Evolutionary conservation across 2,329 filamentous ascomycete genomes (phyloP).

Genomic region (Fusarium sp.): DNA sequence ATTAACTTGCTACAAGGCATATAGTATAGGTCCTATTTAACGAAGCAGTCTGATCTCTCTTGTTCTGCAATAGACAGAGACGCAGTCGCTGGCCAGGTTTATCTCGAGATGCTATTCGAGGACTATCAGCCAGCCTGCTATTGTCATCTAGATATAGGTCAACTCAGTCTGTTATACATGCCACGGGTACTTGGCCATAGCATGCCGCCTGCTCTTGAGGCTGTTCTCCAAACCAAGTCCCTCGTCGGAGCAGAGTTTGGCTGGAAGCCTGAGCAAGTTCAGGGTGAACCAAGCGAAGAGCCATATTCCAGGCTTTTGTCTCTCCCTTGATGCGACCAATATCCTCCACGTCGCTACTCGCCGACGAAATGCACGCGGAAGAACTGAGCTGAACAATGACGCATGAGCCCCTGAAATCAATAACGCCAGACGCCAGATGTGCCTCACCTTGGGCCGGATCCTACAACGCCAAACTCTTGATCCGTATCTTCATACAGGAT

Average conservation of each 20-base stretch:
- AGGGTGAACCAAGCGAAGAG: not conserved
- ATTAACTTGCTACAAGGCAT: not conserved
- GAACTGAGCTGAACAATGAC: conserved; percentile 39
- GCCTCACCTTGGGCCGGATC: conserved; percentile 42
- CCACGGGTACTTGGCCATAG: not conserved
- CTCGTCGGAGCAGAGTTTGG: not conserved
- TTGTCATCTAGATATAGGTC: not conserved
- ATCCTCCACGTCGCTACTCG: conserved; percentile 14
- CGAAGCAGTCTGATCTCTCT: not conserved
- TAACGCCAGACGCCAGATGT: conserved; percentile 40
- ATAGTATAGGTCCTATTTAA: not conserved
- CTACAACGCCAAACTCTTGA: conserved; percentile 36
- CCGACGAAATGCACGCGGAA: conserved; percentile 7
- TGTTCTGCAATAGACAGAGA: not conserved
- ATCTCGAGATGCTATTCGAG: not conserved
- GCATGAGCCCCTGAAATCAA: conserved; percentile 40
- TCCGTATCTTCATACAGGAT: conserved; percentile 24
- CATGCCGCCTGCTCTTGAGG: not conserved
- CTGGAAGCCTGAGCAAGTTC: not conserved
- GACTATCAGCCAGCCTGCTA: not conserved
- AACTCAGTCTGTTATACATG: conserved; percentile 1
- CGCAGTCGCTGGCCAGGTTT: not conserved
- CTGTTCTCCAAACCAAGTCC: not conserved
- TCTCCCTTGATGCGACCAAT: not conserved
- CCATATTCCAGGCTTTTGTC: not conserved